phyloP scores from a whole-genome alignment of 108 stramenopile genomes.

The Nannochloropsis granulata region DNA sequence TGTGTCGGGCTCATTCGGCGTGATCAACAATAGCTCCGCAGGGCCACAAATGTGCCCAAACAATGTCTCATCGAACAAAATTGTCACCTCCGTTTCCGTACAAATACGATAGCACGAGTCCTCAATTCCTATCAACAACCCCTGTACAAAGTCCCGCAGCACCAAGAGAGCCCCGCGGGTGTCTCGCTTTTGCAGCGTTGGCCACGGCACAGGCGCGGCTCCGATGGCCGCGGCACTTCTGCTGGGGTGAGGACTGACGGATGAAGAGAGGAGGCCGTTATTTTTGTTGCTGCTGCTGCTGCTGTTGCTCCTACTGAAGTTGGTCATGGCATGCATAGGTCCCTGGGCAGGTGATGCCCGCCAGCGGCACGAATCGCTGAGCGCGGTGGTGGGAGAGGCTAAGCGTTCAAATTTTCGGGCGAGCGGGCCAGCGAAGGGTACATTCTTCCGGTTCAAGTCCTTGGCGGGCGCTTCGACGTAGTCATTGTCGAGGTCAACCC shows the following conservation, averaged over 20 bases:
- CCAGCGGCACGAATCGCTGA: background rate
- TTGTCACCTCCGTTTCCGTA: background rate
- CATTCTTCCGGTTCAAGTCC: background rate
- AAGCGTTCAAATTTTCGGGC: background rate
- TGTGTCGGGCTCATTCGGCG: background rate
- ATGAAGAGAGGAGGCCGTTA: background rate
- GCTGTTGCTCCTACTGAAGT: background rate
- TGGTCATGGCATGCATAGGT: background rate
- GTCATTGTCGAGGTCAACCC: background rate
- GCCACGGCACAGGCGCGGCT: background rate
- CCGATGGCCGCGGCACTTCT: no score
- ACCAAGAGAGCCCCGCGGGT: background rate
- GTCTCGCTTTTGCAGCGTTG: background rate
- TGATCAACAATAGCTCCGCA: background rate
- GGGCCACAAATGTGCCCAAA: background rate
- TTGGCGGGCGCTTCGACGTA: background rate
- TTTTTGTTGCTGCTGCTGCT: background rate
- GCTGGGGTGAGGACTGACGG: no score
- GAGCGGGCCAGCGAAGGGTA: background rate
- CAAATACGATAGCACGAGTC: background rate
- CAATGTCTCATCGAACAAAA: background rate
- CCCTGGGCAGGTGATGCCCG: background rate
- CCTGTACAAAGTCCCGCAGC: background rate
- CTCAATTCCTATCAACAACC: background rate
- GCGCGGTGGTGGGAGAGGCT: background rate